phyloP scores from a whole-genome alignment of 164 flowering plant genomes.

The Cinnamomum chago region DNA sequence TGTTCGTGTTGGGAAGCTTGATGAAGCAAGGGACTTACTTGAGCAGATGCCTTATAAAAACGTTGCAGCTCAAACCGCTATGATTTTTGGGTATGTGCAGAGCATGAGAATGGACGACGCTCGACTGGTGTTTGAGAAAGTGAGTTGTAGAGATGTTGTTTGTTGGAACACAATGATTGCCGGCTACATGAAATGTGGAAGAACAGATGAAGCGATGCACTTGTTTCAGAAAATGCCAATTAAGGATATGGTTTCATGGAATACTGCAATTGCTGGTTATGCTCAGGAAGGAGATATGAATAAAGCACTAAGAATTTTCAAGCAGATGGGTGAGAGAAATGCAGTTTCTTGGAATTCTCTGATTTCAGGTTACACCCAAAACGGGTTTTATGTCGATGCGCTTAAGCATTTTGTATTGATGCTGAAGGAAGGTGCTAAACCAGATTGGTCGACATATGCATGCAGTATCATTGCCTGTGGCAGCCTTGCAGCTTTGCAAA shows the following conservation, averaged over 20 bases:
- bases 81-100: slow-evolving; percentile 19
- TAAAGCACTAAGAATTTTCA: slow-evolving; percentile 6
- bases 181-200: slow-evolving; percentile 12
- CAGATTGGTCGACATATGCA: slow-evolving; percentile 20
- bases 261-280: slow-evolving; percentile 11
- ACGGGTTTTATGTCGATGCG: slow-evolving; percentile 14
- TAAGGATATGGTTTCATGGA: slow-evolving; percentile 13
- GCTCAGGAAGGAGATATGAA: slow-evolving; percentile 11
- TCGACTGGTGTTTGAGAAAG: slow-evolving; percentile 11
- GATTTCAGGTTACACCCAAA: slow-evolving; percentile 18
- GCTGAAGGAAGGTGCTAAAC: slow-evolving; percentile 13
- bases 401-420: slow-evolving; percentile 12
- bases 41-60: slow-evolving; percentile 15
- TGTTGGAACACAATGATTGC: slow-evolving; percentile 18
- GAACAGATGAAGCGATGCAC: slow-evolving; percentile 13
- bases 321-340: slow-evolving; percentile 50
- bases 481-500: slow-evolving; percentile 20
- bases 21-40: slow-evolving; percentile 13
- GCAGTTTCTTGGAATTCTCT: slow-evolving; percentile 18
- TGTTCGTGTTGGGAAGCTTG: slow-evolving; percentile 14
- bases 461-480: slow-evolving; percentile 15
- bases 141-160: slow-evolving; percentile 8
- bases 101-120: slow-evolving; percentile 18
- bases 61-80: slow-evolving; percentile 14
- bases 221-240: slow-evolving; percentile 14